Percentiles rank a stretch among this genome's conserved stretches.
Conservation (phyloP, 352 stramenopile species). For the Pelagophyceae sp. region DNA sequence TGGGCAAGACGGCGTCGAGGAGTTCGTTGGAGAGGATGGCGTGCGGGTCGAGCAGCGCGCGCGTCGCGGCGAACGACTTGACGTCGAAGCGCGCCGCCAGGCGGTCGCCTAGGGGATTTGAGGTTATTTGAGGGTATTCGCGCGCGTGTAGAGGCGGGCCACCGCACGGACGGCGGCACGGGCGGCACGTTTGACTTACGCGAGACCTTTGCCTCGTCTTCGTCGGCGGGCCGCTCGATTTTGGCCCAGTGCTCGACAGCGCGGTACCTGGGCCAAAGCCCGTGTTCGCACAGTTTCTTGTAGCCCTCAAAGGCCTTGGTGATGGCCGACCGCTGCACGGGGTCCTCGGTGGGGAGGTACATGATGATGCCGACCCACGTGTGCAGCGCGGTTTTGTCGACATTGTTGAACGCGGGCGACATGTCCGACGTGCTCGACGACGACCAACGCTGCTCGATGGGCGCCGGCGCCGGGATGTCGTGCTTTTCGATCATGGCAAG, state of each 20-base stretch:
- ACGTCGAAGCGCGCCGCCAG: conserved; percentile 69
- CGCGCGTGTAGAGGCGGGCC: no score
- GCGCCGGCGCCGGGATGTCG: conserved; percentile 82
- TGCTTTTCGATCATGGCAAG: conserved; percentile 77
- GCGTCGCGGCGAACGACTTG: conserved; percentile 71
- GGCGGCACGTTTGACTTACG: not conserved
- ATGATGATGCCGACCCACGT: conserved; percentile 97
- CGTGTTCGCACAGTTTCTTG: conserved; percentile 69
- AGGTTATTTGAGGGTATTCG: no score
- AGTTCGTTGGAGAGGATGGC: conserved; percentile 79
- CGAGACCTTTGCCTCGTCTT: conserved; percentile 28
- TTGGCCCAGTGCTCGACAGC: conserved; percentile 92
- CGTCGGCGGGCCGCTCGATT: conserved; percentile 67
- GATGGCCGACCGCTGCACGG: conserved; percentile 66
- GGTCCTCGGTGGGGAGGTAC: conserved; percentile 65
- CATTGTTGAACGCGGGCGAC: conserved; percentile 69
- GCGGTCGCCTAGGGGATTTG: conserved; percentile 35
- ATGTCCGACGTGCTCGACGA: conserved; percentile 74
- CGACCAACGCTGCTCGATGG: conserved; percentile 97
- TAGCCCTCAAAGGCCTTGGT: conserved; percentile 73
- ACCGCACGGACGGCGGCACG: no score
- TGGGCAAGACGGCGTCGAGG: conserved; percentile 55
- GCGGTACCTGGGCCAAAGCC: conserved; percentile 73
- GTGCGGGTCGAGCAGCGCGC: conserved; percentile 79
- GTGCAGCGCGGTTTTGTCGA: conserved; percentile 49